Evolutionary conservation across 164 flowering plant species (phyloP).

Genomic region (Vitis vinifera): ASM3070453v1 NC_081819.1:19797001-19797500

Average conservation of each 20-base stretch:
- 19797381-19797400: conserved; percentile 11
- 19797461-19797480: not conserved
- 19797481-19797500: not conserved
- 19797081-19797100: too few relatives aligned
- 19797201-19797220: conserved; percentile 7
- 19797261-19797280: not conserved
- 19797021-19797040: too few relatives aligned
- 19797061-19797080: too few relatives aligned
- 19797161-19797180: too few relatives aligned
- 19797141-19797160: too few relatives aligned
- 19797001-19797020: too few relatives aligned
- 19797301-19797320: conserved; percentile 10
- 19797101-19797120: too few relatives aligned
- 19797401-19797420: conserved; percentile 7
- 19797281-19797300: conserved; percentile 1
- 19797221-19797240: not conserved
- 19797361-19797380: conserved; percentile 17
- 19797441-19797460: not conserved
- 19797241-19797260: not conserved
- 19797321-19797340: conserved; percentile 15
- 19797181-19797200: too few relatives aligned
- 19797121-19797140: too few relatives aligned
- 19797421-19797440: too few relatives aligned
- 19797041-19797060: too few relatives aligned
- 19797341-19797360: conserved; percentile 5